phyloP scores from a whole-genome alignment of 352 stramenopile species.

The Blastocystis sp. region DNA sequence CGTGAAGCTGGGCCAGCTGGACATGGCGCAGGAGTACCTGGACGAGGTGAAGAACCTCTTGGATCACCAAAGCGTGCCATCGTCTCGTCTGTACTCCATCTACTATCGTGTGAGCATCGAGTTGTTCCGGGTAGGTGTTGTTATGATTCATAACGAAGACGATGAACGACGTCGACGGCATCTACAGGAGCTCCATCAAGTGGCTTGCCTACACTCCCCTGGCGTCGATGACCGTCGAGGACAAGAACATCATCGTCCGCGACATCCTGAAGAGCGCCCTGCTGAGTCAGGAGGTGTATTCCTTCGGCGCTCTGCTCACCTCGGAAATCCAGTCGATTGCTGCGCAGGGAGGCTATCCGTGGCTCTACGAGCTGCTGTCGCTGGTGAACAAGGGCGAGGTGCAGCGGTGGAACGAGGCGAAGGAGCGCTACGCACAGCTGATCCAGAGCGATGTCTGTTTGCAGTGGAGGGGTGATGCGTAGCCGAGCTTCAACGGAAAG shows the following conservation, averaged over 20 bases:
- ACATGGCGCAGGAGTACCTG: conserved; percentile 46
- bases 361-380: conserved; percentile 7
- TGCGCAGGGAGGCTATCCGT: neutral
- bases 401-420: neutral
- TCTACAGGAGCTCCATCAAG: conserved; percentile 18
- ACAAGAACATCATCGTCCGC: neutral
- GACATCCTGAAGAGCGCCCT: conserved; percentile 6
- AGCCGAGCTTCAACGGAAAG: neutral
- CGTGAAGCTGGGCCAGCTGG: conserved; percentile 28
- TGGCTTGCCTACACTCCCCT: conserved; percentile 45
- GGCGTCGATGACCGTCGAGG: conserved; percentile 2
- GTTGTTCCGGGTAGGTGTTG: neutral
- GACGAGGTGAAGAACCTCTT: conserved; percentile 21
- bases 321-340: neutral
- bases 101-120: conserved; percentile 55
- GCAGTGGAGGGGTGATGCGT: neutral
- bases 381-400: conserved; percentile 39
- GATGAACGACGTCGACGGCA: conserved; percentile 4
- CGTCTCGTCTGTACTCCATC: conserved; percentile 30
- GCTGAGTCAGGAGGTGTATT: conserved; percentile 26
- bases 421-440: conserved; percentile 1
- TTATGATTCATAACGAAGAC: neutral
- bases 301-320: conserved; percentile 18
- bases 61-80: conserved; percentile 5
- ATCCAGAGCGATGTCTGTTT: neutral